These are phyloP conservation scores for Tetracladium setigerum DNA, from an alignment of 495 filamentous ascomycete species.

Conservation along the genomic window DNA sequence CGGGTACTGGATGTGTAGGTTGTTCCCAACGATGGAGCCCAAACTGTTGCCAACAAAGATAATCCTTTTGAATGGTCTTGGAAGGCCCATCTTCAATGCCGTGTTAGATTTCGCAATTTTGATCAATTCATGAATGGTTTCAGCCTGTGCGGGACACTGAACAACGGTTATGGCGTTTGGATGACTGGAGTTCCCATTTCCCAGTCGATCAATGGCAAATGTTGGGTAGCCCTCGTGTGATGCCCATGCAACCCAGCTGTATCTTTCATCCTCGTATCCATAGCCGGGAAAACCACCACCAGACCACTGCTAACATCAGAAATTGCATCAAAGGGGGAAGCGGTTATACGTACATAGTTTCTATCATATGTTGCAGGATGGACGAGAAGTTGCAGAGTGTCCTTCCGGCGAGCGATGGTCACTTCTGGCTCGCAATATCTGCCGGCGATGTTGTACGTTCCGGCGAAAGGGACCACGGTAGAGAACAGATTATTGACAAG, in stretches of 20 bases:
- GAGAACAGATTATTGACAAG: too few relatives aligned
- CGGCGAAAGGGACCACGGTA: slow-evolving; percentile 30
- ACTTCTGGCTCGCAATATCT: slow-evolving; percentile 36
- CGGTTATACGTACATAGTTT: too few relatives aligned
- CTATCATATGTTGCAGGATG: slow-evolving; percentile 13
- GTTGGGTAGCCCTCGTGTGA: slow-evolving; percentile 20
- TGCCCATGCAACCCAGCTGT: slow-evolving; percentile 17
- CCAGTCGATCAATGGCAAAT: slow-evolving; percentile 22
- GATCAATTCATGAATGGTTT: slow-evolving; percentile 14
- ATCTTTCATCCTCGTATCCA: not conserved
- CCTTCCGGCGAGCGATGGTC: not conserved
- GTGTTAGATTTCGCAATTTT: not conserved
- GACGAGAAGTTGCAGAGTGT: slow-evolving; percentile 11
- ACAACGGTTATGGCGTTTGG: slow-evolving; percentile 14
- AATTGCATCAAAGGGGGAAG: too few relatives aligned
- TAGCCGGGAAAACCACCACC: not conserved
- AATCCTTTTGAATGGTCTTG: slow-evolving; percentile 10
- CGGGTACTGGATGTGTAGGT: slow-evolving; percentile 16
- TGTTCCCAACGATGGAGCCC: slow-evolving; percentile 19
- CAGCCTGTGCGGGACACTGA: slow-evolving; percentile 17
- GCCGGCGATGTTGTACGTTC: slow-evolving; percentile 35
- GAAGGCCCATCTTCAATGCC: slow-evolving; percentile 10
- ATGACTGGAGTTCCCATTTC: slow-evolving; percentile 17
- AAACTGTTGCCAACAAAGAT: slow-evolving; percentile 18
- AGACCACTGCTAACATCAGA: too few relatives aligned